Base-by-base conservation (phyloP, 345 rosid species). In the Salix purpurea region DNA sequence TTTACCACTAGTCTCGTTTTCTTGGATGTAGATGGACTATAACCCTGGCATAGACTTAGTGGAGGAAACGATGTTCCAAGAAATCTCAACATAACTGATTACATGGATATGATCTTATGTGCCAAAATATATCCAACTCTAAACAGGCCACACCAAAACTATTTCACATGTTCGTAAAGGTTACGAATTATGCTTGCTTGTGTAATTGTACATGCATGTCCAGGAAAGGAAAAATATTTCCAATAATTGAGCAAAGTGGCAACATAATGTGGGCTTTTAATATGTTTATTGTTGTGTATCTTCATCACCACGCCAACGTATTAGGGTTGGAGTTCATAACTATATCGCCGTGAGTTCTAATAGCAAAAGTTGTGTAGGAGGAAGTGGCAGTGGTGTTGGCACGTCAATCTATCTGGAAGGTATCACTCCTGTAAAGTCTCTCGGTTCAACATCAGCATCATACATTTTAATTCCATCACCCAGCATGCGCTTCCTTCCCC, bases 381-480 rank as follows among this genome's bases (percentile, higher is more conserved):
- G 91, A 81, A 83, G 83, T 72, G 87, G 88, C 74, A 84, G 79
- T 79, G 75, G 83, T 69, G 72, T 79, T 65, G 84, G 89, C 46
- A 79, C 86, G 65, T 84, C 87, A 21, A 79, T 90, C 82, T 90
- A 92, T 81, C 75, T 90, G 70, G 99, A 96, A 84, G 99, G 97
- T 65, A 92, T 93, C 79, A 86, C 97, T 67, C 97, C 99, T 16
- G 97, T 96, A 50, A 94, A 89, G 85, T 91, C 99, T 60, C 90
- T 92, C 5, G 97, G 98, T 76, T 92, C 97, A 46, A 79, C 96
- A 3, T 85, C 97, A 24, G 88, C 93, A 62, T 88, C 99, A 62
- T 92, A 89, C 90, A 82, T 96, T 82, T 73, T 94, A 77, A 94
- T 96, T 75, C 99, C 99, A 65, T 92, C 99, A 52, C 97, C 98